Evolutionary conservation across 129 eudicot species (phyloP).

Genomic region (Saussurea involucrata): DNA sequence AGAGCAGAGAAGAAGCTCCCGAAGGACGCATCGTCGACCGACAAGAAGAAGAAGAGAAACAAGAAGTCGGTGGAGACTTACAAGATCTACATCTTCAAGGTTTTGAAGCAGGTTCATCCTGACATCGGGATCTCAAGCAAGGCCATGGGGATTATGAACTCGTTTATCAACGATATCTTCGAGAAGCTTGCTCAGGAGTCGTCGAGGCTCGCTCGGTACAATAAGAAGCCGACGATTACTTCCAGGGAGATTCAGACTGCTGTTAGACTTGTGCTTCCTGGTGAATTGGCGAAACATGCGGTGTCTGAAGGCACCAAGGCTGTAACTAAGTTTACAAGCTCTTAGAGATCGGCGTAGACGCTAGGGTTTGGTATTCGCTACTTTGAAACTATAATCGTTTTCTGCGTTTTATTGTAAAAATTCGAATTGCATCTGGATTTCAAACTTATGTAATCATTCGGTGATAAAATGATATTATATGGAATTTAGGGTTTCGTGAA

Average conservation of each 20-base stretch:
- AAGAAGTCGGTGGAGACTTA: conserved; percentile 23
- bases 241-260: conserved; percentile 38
- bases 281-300: conserved; percentile 41
- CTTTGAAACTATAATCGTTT: not conserved
- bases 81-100: conserved; percentile 27
- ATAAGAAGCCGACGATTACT: conserved; percentile 40
- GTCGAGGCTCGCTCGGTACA: conserved; percentile 35
- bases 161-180: conserved; percentile 36
- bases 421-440: not conserved
- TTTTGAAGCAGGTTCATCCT: conserved; percentile 7
- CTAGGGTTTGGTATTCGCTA: conserved; percentile 8
- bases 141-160: conserved; percentile 35
- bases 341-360: not conserved
- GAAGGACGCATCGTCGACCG: conserved; percentile 21
- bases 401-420: not conserved
- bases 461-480: not conserved
- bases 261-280: conserved; percentile 33
- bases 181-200: conserved; percentile 40
- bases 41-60: conserved; percentile 26
- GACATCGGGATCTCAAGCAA: conserved; percentile 15
- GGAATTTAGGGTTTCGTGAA: not conserved
- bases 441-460: not conserved
- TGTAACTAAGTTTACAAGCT: conserved; percentile 33
- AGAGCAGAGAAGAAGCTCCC: conserved; percentile 27
- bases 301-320: conserved; percentile 36